A percentile compares a stretch with the other conserved stretches of the same genome.
Evolutionary conservation across 345 rosid species (phyloP).

Genomic region (Gossypium sturtianum): DNA sequence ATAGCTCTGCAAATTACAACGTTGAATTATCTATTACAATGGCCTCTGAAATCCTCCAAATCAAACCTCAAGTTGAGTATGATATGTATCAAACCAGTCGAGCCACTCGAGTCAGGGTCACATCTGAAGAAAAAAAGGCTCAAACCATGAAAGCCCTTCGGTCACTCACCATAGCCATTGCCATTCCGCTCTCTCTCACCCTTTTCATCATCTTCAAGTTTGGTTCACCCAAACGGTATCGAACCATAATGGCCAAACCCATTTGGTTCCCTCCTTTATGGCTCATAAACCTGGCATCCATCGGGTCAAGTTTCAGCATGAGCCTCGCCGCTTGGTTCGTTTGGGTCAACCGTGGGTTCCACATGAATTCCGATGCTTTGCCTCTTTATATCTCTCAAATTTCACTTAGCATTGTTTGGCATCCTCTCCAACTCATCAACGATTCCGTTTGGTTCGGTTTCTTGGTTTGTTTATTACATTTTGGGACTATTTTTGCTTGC

Average conservation of each 20-base stretch:
- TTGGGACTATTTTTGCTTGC: background rate
- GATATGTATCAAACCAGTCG: background rate
- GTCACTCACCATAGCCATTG: constrained; percentile 8
- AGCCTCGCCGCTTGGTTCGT: constrained; percentile 12
- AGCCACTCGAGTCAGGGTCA: background rate
- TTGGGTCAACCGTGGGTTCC: constrained; percentile 2
- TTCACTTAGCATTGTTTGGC: constrained; percentile 10
- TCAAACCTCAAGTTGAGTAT: background rate
- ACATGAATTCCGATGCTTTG: background rate
- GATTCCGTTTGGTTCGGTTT: constrained; percentile 1
- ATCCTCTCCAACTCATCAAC: constrained; percentile 3
- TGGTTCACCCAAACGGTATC: constrained; percentile 1
- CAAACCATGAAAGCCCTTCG: background rate
- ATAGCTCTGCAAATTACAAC: background rate
- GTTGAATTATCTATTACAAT: background rate
- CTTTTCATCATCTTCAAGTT: background rate
- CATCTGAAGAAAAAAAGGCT: background rate
- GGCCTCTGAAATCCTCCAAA: background rate
- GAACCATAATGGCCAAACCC: background rate
- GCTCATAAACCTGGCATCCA: constrained; percentile 3
- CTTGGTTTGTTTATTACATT: background rate
- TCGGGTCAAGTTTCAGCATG: constrained; percentile 5
- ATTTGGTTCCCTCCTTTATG: constrained; percentile 15
- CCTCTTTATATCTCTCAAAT: constrained; percentile 8
- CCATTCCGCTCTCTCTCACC: background rate